These are phyloP conservation scores for Alternaria sp. DNA, from an alignment of 2,329 filamentous ascomycete genomes.

Conservation along the genomic window DNA sequence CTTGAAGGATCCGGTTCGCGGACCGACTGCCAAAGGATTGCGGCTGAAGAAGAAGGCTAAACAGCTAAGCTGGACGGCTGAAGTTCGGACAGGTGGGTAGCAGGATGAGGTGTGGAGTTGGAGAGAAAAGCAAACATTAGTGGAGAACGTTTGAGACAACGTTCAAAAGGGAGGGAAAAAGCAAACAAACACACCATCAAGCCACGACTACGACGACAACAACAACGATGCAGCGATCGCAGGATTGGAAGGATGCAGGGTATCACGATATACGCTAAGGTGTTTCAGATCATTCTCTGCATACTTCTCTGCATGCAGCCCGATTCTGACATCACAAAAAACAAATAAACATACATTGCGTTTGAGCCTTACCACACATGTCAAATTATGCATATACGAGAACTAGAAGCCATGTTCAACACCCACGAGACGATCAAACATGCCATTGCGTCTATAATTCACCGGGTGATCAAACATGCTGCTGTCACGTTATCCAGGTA, in stretches of 20 bases:
- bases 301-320: background rate
- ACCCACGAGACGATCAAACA: background rate
- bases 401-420: no score
- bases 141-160: background rate
- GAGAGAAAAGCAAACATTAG: background rate
- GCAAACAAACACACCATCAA: background rate
- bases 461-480: background rate
- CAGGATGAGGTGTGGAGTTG: no score
- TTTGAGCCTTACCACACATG: no score
- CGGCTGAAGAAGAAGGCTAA: no score
- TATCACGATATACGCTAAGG: background rate
- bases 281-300: background rate
- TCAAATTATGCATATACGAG: no score
- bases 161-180: no score
- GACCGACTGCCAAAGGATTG: background rate
- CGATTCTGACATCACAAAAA: background rate
- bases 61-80: no score
- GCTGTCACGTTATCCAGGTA: background rate
- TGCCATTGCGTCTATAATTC: background rate
- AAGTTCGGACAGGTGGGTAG: no score
- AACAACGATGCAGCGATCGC: background rate
- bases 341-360: background rate
- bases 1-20: background rate
- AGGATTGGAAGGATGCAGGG: background rate
- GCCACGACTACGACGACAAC: no score